Evolutionary conservation across 306 rosid species (phyloP).

Genomic region (Geum urbanum): DNA sequence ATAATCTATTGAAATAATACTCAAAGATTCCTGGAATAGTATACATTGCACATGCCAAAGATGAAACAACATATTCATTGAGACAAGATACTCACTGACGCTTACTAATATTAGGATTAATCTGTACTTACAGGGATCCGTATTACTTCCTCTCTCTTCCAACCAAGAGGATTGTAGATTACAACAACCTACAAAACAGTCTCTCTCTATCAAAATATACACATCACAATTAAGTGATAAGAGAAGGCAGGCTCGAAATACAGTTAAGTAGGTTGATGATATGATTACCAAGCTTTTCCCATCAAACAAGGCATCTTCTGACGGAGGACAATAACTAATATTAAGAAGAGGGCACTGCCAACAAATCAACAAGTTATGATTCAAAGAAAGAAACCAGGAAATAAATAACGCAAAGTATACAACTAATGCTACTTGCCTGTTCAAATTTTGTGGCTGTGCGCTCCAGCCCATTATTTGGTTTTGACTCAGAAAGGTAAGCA

Average conservation of each 20-base stretch:
- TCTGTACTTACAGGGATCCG: constrained; percentile 76
- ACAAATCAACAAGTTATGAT: constrained; percentile 30
- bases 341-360: constrained; percentile 95
- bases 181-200: constrained; percentile 51
- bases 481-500: constrained; percentile 48
- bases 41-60: not conserved
- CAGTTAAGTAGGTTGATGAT: not conserved
- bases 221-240: not conserved
- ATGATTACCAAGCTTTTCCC: constrained; percentile 70
- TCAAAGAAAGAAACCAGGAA: not conserved
- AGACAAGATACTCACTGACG: too few relatives aligned
- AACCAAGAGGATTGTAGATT: constrained; percentile 75
- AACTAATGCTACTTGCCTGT: constrained; percentile 49
- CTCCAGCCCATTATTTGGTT: constrained; percentile 27
- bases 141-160: constrained; percentile 80
- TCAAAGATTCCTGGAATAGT: not conserved
- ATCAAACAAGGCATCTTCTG: constrained; percentile 54
- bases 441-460: constrained; percentile 39
- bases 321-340: constrained; percentile 84
- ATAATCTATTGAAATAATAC: not conserved
- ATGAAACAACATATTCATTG: not conserved
- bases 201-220: not conserved
- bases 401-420: constrained; percentile 3
- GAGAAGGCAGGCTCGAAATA: not conserved
- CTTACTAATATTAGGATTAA: not conserved